These are phyloP conservation scores for Durio zibethinus DNA, from an alignment of 345 rosid species.

Conservation along the genomic window DNA sequence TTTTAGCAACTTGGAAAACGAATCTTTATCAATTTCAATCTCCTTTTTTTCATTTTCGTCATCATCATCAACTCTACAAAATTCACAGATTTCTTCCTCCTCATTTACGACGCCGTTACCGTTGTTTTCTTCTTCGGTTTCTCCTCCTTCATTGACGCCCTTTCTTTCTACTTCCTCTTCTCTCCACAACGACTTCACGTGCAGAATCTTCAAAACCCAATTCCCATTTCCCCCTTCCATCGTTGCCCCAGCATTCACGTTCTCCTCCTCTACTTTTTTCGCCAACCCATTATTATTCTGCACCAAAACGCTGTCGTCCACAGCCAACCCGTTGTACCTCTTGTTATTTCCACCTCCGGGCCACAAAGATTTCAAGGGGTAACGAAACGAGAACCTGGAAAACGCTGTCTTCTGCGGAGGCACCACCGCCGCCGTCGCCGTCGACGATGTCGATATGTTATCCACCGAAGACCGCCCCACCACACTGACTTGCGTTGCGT, in stretches of 20 bases:
- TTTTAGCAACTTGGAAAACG: slow-evolving; percentile 66
- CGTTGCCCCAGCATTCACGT: slow-evolving; percentile 12
- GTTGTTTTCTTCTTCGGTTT: slow-evolving; percentile 4
- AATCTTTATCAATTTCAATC: slow-evolving; percentile 55
- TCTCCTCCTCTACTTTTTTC: slow-evolving; percentile 23
- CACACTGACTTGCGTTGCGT: slow-evolving; percentile 2
- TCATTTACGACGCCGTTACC: slow-evolving; percentile 20
- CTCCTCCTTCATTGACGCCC: not conserved
- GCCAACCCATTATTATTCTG: slow-evolving; percentile 37
- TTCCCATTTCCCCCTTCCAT: slow-evolving; percentile 45
- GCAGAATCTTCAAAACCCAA: slow-evolving; percentile 93
- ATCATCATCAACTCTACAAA: slow-evolving; percentile 42
- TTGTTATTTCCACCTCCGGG: slow-evolving; percentile 19
- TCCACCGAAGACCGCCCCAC: slow-evolving; percentile 1
- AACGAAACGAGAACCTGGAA: slow-evolving; percentile 16
- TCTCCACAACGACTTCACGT: slow-evolving; percentile 60
- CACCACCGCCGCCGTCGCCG: not conserved
- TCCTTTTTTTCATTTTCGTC: slow-evolving; percentile 36
- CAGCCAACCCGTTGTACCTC: slow-evolving; percentile 44
- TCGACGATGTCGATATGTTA: not conserved
- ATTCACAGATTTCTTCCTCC: slow-evolving; percentile 44
- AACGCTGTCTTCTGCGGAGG: slow-evolving; percentile 12
- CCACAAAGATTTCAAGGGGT: slow-evolving; percentile 21
- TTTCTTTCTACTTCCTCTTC: slow-evolving; percentile 27
- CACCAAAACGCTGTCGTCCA: slow-evolving; percentile 55